These are phyloP conservation scores for Ascochyta clinopodiicola DNA, from an alignment of 2,329 filamentous ascomycete species.

Conservation along the genomic window DNA sequence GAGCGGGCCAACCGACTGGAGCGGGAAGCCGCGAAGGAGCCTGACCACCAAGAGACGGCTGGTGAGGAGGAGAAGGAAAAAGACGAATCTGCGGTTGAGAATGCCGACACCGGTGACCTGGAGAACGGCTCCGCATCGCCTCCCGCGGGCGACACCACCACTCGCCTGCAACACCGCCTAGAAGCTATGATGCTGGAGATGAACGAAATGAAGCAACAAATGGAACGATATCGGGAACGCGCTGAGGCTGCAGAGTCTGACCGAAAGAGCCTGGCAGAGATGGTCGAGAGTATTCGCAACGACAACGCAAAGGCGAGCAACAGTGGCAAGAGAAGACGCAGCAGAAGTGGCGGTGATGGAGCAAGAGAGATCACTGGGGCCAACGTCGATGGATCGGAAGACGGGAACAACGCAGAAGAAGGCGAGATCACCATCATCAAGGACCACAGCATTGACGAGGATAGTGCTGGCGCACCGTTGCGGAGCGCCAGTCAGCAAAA, in stretches of 20 bases:
- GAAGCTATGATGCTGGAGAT: conserved; percentile 81
- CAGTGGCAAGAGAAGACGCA: conserved; percentile 37
- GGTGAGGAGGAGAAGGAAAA: conserved; percentile 24
- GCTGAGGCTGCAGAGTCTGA: conserved; percentile 84
- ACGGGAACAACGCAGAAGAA: conserved; percentile 36
- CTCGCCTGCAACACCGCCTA: conserved; percentile 71
- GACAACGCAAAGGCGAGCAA: conserved; percentile 62
- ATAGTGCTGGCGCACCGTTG: conserved; percentile 28
- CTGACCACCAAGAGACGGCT: conserved; percentile 27
- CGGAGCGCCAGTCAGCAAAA: conserved; percentile 36
- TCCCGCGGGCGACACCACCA: conserved; percentile 43
- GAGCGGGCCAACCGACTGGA: conserved; percentile 76
- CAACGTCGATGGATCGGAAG: conserved; percentile 27
- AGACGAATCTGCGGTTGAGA: conserved; percentile 21
- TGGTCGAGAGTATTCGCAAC: conserved; percentile 81
- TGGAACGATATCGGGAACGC: conserved; percentile 77
- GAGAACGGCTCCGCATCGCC: conserved; percentile 34
- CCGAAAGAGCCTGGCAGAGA: conserved; percentile 79
- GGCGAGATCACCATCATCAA: conserved; percentile 48
- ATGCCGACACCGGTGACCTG: conserved; percentile 14
- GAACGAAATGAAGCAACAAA: conserved; percentile 78
- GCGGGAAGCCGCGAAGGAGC: conserved; percentile 61
- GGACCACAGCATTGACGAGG: conserved; percentile 38
- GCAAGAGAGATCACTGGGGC: conserved; percentile 13
- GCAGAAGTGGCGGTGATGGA: conserved; percentile 32